phyloP scores from a whole-genome alignment of 805 yeast genomes.

The Candida ascalaphidarum region DNA sequence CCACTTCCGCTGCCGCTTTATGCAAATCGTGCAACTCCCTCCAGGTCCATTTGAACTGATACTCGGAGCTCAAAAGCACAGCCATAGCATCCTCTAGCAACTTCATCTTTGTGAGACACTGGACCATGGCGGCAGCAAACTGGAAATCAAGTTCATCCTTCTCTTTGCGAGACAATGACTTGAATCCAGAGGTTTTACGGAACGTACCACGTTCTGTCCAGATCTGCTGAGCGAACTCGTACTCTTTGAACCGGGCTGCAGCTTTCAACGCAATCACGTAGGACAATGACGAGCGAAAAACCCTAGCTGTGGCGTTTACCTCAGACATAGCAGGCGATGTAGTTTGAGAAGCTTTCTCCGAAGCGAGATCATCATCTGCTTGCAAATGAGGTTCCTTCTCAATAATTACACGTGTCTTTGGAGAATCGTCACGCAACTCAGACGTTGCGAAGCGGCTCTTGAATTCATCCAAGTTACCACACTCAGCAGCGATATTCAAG shows the following conservation, averaged over 20 bases:
- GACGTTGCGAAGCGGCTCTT: conserved; percentile 20
- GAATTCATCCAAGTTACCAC: conserved; percentile 26
- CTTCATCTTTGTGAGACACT: conserved; percentile 46
- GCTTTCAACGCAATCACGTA: conserved; percentile 62
- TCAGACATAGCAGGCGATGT: conserved; percentile 14
- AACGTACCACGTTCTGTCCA: conserved; percentile 78
- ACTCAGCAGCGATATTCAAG: conserved; percentile 36
- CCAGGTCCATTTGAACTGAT: conserved; percentile 64
- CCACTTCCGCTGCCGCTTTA: conserved; percentile 22
- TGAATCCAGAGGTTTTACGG: conserved; percentile 49
- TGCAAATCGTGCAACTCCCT: conserved; percentile 20
- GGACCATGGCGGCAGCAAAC: conserved; percentile 69
- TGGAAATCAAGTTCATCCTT: conserved; percentile 47
- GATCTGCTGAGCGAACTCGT: conserved; percentile 50
- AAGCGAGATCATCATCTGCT: neutral
- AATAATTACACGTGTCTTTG: conserved; percentile 7
- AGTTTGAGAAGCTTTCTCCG: conserved; percentile 2
- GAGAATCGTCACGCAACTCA: conserved; percentile 22
- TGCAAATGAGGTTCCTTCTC: conserved; percentile 6
- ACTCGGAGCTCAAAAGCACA: conserved; percentile 56
- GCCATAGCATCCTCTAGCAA: conserved; percentile 62
- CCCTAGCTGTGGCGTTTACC: conserved; percentile 2
- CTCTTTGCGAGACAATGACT: conserved; percentile 17
- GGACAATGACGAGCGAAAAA: conserved; percentile 30
- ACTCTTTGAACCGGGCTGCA: conserved; percentile 47